A percentile compares a stretch with the other conserved stretches of the same genome.
Conservation (phyloP, 305 asterid species). For the Rubia tinctorum region DNA sequence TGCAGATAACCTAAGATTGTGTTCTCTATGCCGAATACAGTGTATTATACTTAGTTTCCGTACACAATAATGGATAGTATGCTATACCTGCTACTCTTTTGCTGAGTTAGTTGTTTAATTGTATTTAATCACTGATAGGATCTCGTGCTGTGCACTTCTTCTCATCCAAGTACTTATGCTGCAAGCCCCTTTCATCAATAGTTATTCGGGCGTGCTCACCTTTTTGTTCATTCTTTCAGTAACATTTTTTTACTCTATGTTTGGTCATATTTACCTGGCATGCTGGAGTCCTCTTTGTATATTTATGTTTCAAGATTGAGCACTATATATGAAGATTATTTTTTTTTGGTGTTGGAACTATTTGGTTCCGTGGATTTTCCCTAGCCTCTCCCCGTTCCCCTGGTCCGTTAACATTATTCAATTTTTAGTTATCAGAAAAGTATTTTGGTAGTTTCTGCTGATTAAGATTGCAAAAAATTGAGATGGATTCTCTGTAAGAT, state of each 20-base stretch:
- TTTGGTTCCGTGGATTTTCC: background rate
- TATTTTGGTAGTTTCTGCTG: background rate
- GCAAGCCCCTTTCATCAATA: background rate
- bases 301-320: background rate
- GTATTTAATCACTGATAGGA: background rate
- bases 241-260: background rate
- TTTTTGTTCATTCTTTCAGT: background rate
- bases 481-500: background rate
- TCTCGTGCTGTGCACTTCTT: background rate
- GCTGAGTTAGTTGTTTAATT: background rate
- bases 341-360: constrained; percentile 6
- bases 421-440: background rate
- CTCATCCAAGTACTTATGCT: background rate
- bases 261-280: background rate
- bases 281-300: background rate
- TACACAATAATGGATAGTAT: background rate
- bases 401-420: background rate
- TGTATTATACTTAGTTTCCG: background rate
- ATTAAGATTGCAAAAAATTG: background rate
- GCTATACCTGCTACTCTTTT: background rate
- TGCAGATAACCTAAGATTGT: background rate
- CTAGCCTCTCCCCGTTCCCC: background rate
- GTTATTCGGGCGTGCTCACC: background rate
- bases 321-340: background rate
- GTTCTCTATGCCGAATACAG: background rate